Conservation (phyloP, 2,329 filamentous ascomycete species). For the Knoxdaviesia capensis region DNA sequence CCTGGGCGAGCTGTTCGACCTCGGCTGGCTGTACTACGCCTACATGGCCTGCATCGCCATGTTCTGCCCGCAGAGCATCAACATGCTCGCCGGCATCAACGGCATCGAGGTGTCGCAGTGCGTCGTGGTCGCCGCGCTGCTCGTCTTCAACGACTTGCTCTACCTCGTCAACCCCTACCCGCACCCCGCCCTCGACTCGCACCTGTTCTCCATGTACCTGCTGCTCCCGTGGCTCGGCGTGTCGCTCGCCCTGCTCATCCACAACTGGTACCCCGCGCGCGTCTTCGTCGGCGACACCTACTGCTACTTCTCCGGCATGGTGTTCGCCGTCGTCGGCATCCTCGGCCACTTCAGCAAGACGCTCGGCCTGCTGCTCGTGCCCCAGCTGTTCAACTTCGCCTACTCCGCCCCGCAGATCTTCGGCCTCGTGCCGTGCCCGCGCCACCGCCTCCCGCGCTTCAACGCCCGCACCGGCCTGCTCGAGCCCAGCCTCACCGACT, state of each 20-base stretch:
- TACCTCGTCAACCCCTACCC: constrained; percentile 73
- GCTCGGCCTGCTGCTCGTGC: constrained; percentile 70
- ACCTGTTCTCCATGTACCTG: constrained; percentile 90
- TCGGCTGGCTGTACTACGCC: constrained; percentile 70
- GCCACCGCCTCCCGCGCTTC: constrained; percentile 79
- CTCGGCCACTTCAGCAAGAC: constrained; percentile 97
- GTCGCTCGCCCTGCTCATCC: constrained; percentile 62
- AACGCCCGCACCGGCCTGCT: constrained; percentile 68
- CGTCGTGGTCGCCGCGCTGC: constrained; percentile 66
- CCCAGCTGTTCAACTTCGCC: constrained; percentile 90
- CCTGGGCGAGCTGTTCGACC: constrained; percentile 66
- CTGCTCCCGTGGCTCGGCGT: constrained; percentile 88
- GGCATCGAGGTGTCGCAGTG: constrained; percentile 94
- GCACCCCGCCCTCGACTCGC: constrained; percentile 86
- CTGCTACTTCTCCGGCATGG: constrained; percentile 98
- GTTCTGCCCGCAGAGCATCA: constrained; percentile 97
- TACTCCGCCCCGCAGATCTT: constrained; percentile 90
- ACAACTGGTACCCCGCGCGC: constrained; percentile 91
- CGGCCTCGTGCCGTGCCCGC: constrained; percentile 72
- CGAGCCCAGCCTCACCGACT: constrained; percentile 70
- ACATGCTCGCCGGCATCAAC: constrained; percentile 98
- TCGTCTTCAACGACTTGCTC: constrained; percentile 70
- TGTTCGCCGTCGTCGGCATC: constrained; percentile 93
- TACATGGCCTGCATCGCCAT: constrained; percentile 97
- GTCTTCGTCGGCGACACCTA: constrained; percentile 98